Percentiles rank a stretch among this genome's conserved stretches.
Conservation (phyloP, 495 filamentous ascomycete species). For the Trichoderma virens region DNA sequence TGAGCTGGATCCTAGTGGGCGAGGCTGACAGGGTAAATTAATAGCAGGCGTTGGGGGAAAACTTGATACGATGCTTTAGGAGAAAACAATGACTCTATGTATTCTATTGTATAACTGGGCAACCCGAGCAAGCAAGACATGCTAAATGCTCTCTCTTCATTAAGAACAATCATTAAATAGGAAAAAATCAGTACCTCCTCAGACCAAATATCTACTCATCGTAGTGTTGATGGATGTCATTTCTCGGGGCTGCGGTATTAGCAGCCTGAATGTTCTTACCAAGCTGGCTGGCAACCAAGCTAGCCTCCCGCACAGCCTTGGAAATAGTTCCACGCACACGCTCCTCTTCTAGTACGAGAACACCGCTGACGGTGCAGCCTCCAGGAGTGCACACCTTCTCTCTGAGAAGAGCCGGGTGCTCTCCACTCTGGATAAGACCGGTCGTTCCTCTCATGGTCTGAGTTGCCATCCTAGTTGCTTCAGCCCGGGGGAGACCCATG, state of each 20-base stretch:
- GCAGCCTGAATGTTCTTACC: slow-evolving; percentile 48
- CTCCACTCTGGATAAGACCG: slow-evolving; percentile 59
- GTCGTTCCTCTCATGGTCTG: slow-evolving; percentile 71
- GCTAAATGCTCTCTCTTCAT: neutral
- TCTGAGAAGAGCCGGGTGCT: slow-evolving; percentile 67
- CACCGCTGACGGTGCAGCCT: slow-evolving; percentile 71
- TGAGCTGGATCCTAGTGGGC: neutral
- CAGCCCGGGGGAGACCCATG: slow-evolving; percentile 69
- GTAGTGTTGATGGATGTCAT: slow-evolving; percentile 18
- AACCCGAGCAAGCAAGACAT: neutral
- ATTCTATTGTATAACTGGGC: slow-evolving; percentile 4
- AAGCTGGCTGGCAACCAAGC: slow-evolving; percentile 64
- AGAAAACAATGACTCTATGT: neutral
- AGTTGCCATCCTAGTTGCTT: slow-evolving; percentile 73
- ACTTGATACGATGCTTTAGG: neutral
- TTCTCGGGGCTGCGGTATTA: slow-evolving; percentile 25
- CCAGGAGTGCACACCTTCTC: slow-evolving; percentile 77
- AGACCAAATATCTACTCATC: slow-evolving; percentile 9
- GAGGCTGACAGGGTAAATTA: neutral
- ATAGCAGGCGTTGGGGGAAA: slow-evolving; percentile 3
- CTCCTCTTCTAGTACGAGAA: slow-evolving; percentile 71
- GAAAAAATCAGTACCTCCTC: neutral
- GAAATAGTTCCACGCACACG: slow-evolving; percentile 61
- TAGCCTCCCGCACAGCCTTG: slow-evolving; percentile 68
- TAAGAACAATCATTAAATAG: neutral